phyloP scores from a whole-genome alignment of 1,139 yeast species.

The Nakaseomyces delphensis region DNA sequence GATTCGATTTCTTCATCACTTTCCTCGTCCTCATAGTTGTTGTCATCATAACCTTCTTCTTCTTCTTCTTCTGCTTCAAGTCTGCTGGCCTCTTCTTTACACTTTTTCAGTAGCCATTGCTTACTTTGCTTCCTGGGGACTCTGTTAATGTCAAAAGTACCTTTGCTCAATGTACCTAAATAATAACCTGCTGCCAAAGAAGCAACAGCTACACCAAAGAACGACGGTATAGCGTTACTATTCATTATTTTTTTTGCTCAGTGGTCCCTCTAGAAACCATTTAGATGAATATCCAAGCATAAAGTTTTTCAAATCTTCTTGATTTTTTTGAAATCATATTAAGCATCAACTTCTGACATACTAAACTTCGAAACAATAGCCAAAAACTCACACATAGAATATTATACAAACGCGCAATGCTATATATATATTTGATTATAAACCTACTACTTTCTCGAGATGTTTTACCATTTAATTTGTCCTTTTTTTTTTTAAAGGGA shows the following conservation, averaged over 20 bases:
- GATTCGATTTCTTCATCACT: constrained; percentile 48
- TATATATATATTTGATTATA: too few species aligned
- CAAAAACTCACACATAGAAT: too few species aligned
- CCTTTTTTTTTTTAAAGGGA: too few species aligned
- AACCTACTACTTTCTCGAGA: too few species aligned
- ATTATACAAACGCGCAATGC: too few species aligned
- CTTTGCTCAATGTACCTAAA: constrained; percentile 15
- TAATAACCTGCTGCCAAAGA: constrained; percentile 27
- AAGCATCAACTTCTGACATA: too few species aligned
- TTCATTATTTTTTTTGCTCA: not conserved
- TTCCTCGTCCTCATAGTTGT: constrained; percentile 14
- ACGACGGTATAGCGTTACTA: constrained; percentile 4
- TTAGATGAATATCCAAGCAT: too few species aligned
- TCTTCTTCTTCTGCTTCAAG: constrained; percentile 31
- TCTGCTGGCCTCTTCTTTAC: constrained; percentile 9
- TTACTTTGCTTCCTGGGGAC: not conserved
- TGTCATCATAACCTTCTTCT: constrained; percentile 41
- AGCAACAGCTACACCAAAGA: constrained; percentile 20
- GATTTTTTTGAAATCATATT: too few species aligned
- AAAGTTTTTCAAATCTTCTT: too few species aligned
- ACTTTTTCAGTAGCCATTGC: constrained; percentile 15
- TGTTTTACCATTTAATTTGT: too few species aligned
- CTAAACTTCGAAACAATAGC: too few species aligned
- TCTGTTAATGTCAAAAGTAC: not conserved
- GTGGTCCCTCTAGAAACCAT: too few species aligned